Conservation (phyloP, 768 basidiomycete species). For the Termitomyces sp. region DNA sequence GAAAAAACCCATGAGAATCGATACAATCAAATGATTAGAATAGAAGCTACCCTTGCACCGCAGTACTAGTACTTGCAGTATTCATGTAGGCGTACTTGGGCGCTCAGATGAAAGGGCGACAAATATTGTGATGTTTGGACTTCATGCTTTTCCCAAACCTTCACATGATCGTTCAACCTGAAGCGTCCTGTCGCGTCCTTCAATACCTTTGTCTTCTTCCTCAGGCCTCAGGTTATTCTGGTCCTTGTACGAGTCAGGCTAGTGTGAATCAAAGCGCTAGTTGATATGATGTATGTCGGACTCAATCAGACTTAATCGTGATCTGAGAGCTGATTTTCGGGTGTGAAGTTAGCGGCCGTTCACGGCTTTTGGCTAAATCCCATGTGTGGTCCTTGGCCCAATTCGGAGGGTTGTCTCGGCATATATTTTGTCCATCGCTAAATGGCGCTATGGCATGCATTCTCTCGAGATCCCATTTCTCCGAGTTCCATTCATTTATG, state of each 20-base stretch:
- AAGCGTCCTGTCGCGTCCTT: not conserved
- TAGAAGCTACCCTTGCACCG: constrained; percentile 6
- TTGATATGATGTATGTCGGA: too few relatives aligned
- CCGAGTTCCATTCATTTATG: too few relatives aligned
- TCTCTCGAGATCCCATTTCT: too few relatives aligned
- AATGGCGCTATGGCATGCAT: too few relatives aligned
- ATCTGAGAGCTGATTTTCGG: not conserved
- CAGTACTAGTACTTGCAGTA: not conserved
- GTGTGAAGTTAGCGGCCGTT: too few relatives aligned
- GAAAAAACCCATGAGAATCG: not conserved
- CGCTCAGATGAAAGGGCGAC: not conserved
- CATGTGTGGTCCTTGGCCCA: not conserved
- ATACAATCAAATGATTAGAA: too few relatives aligned
- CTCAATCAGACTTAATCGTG: too few relatives aligned
- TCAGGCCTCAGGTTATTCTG: too few relatives aligned
- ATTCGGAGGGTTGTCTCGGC: not conserved
- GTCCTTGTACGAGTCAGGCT: too few relatives aligned
- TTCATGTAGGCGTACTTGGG: constrained; percentile 2
- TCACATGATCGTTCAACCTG: not conserved
- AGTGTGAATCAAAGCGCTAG: too few relatives aligned
- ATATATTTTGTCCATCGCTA: not conserved
- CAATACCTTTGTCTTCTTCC: not conserved
- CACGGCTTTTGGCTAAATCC: not conserved
- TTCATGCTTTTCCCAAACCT: not conserved
- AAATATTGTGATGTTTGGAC: constrained; percentile 1